Conservation (phyloP, 1,284 basidiomycete species). For the Anthracocystis walkeri region DNA sequence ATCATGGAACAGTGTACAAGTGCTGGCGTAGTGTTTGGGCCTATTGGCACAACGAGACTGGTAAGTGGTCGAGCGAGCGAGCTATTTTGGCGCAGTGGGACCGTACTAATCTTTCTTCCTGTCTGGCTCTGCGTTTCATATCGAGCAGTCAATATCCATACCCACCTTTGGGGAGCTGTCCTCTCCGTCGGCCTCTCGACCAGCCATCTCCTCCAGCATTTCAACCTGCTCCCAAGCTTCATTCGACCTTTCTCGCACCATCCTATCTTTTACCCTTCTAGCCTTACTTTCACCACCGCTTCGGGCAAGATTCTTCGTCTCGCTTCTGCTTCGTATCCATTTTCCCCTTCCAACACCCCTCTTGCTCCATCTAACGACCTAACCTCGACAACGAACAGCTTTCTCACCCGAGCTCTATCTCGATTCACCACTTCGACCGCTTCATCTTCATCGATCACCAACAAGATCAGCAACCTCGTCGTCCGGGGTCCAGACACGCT, state of each 20-base stretch:
- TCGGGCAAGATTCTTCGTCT: constrained; percentile 49
- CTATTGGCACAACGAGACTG: constrained; percentile 68
- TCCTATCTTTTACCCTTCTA: constrained; percentile 54
- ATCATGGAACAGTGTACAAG: constrained; percentile 60
- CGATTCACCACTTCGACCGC: constrained; percentile 11
- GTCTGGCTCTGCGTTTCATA: too few relatives aligned
- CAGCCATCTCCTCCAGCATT: constrained; percentile 54
- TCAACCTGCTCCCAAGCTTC: constrained; percentile 43
- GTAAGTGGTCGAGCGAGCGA: constrained; percentile 26
- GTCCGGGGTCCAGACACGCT: constrained; percentile 73
- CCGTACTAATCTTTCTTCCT: background rate
- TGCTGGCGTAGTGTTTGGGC: constrained; percentile 67
- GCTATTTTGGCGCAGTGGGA: background rate
- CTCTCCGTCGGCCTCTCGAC: constrained; percentile 75
- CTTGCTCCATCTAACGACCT: background rate
- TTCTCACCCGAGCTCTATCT: constrained; percentile 12
- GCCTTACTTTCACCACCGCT: constrained; percentile 47
- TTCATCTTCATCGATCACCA: background rate
- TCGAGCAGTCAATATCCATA: constrained; percentile 86
- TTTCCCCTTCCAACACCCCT: background rate
- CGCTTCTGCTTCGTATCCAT: constrained; percentile 46
- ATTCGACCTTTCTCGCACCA: constrained; percentile 54
- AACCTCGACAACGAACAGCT: background rate
- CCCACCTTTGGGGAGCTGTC: constrained; percentile 81
- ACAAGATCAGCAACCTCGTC: constrained; percentile 18